A percentile compares a stretch with the other conserved stretches of the same genome.
Conservation (phyloP, 1,139 yeast species). For the Sugiyamaella castrensis region DNA sequence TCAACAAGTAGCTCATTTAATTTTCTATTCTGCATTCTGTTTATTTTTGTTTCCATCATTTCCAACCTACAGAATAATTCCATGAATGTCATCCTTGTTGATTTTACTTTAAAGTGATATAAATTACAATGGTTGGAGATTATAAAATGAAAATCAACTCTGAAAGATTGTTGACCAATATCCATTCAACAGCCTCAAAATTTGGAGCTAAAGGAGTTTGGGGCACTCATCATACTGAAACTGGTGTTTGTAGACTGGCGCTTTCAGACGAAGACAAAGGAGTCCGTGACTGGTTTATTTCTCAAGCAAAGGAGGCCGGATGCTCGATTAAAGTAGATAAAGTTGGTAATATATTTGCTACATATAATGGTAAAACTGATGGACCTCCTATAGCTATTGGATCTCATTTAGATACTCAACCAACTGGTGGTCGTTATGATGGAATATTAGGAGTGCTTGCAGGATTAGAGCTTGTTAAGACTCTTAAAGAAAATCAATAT, state of each 20-base stretch:
- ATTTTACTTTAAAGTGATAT: too few relatives aligned
- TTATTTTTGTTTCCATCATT: too few relatives aligned
- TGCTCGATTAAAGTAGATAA: slow-evolving; percentile 58
- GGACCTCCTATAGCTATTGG: slow-evolving; percentile 64
- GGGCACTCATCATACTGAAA: slow-evolving; percentile 42
- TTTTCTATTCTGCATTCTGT: too few relatives aligned
- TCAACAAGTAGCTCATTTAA: too few relatives aligned
- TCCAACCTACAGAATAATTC: too few relatives aligned
- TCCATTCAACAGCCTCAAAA: slow-evolving; percentile 12
- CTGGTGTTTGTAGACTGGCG: slow-evolving; percentile 59
- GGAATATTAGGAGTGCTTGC: slow-evolving; percentile 67
- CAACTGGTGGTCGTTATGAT: slow-evolving; percentile 73
- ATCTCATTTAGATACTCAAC: slow-evolving; percentile 73
- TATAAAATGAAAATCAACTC: slow-evolving; percentile 5
- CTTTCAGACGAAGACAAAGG: slow-evolving; percentile 58
- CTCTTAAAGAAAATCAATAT: slow-evolving; percentile 55
- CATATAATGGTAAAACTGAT: slow-evolving; percentile 53
- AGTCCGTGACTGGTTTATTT: slow-evolving; percentile 65
- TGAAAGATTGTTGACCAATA: slow-evolving; percentile 7
- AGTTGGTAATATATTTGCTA: slow-evolving; percentile 67
- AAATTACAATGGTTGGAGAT: too few relatives aligned
- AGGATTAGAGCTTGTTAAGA: slow-evolving; percentile 63
- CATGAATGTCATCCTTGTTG: too few relatives aligned
- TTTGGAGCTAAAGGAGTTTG: slow-evolving; percentile 16
- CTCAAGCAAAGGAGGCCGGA: slow-evolving; percentile 51